phyloP scores from a whole-genome alignment of 305 asterid species.

The Salvia sclarea region DNA sequence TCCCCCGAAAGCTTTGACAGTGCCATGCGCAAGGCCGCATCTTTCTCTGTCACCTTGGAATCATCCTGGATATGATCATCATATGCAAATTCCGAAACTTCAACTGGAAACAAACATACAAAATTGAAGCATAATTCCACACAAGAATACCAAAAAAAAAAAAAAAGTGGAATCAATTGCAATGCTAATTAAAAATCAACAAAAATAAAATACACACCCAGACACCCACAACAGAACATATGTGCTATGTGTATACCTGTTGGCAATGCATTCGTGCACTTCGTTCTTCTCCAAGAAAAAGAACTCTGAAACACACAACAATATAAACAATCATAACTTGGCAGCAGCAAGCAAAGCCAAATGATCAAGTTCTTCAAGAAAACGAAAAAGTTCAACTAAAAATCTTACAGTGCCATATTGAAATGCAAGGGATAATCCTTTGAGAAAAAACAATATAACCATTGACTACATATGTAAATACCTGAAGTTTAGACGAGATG shows the following conservation, averaged over 20 bases:
- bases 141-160: not conserved
- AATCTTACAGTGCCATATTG: not conserved
- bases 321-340: not conserved
- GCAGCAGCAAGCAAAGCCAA: conserved; percentile 11
- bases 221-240: no score
- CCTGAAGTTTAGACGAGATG: conserved; percentile 39
- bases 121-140: not conserved
- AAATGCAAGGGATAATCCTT: not conserved
- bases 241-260: conserved; percentile 40
- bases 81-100: conserved; percentile 52
- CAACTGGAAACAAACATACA: conserved; percentile 42
- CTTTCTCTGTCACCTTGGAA: conserved; percentile 59
- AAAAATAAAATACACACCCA: not conserved
- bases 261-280: conserved; percentile 38
- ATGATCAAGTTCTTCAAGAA: not conserved
- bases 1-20: conserved; percentile 67
- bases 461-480: conserved; percentile 11
- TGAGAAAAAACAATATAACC: not conserved
- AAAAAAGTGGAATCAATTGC: not conserved
- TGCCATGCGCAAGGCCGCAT: conserved; percentile 70
- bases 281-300: conserved; percentile 46
- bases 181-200: not conserved
- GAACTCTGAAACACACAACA: conserved; percentile 40
- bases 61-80: conserved; percentile 66
- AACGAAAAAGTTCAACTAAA: not conserved